Conservation (phyloP, 2,329 filamentous ascomycete genomes). For the Penicillium brevicompactum region DNA sequence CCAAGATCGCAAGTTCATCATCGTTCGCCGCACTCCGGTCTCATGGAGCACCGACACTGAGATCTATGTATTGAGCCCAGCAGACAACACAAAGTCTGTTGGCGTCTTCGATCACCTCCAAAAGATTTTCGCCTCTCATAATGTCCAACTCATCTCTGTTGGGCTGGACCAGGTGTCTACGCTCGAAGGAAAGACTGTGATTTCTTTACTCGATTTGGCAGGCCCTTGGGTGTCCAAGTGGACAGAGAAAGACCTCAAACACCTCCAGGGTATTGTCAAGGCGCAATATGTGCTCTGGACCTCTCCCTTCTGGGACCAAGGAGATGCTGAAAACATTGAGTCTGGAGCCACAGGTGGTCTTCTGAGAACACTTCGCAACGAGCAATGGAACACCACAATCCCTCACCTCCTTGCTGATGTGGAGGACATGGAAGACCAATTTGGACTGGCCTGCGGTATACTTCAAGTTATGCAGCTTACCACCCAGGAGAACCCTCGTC, state of each 20-base stretch:
- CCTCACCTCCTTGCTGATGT: slow-evolving; percentile 22
- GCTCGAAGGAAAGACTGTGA: slow-evolving; percentile 19
- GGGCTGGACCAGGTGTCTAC: slow-evolving; percentile 11
- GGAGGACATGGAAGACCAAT: slow-evolving; percentile 11
- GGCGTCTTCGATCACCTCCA: slow-evolving; percentile 11
- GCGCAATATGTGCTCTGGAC: slow-evolving; percentile 24
- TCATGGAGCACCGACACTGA: slow-evolving; percentile 17
- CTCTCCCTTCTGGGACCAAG: slow-evolving; percentile 17
- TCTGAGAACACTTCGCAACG: slow-evolving; percentile 29
- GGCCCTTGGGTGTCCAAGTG: slow-evolving; percentile 16
- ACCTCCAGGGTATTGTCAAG: slow-evolving; percentile 12
- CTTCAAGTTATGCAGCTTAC: slow-evolving; percentile 19
- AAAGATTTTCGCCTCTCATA: slow-evolving; percentile 14
- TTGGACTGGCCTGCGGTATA: slow-evolving; percentile 11
- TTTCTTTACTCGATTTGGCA: slow-evolving; percentile 21
- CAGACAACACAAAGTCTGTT: neutral
- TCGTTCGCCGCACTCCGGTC: slow-evolving; percentile 10
- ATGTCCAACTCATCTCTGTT: slow-evolving; percentile 11
- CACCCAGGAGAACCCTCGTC: slow-evolving; percentile 11
- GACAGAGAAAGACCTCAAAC: slow-evolving; percentile 11
- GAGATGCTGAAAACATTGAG: slow-evolving; percentile 13
- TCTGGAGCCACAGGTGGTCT: slow-evolving; percentile 24
- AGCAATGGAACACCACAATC: slow-evolving; percentile 22
- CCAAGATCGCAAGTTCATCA: slow-evolving; percentile 10
- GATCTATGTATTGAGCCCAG: slow-evolving; percentile 14